Percentiles rank a stretch among this genome's conserved stretches.
phyloP scores from a whole-genome alignment of 768 basidiomycete species.

The Amanita rubescens region DNA sequence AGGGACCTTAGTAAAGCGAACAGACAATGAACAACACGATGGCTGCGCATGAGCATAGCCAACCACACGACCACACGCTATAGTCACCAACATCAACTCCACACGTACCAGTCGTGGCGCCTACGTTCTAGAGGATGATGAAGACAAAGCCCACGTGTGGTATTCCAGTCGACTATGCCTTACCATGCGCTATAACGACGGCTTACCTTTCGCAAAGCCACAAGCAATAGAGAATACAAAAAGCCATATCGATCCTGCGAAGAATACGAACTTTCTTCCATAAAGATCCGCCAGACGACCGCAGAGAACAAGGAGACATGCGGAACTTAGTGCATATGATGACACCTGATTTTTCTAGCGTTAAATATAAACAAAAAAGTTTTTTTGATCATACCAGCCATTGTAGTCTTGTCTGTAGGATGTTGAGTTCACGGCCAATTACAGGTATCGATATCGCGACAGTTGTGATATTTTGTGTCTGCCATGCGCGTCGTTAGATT shows the following conservation, averaged over 20 bases:
- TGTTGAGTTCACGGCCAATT: constrained; percentile 41
- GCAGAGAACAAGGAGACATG: constrained; percentile 68
- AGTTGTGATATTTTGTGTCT: constrained; percentile 39
- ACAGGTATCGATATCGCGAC: constrained; percentile 45
- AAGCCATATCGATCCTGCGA: constrained; percentile 49
- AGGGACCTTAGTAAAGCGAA: too few relatives aligned
- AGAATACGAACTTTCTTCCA: constrained; percentile 64
- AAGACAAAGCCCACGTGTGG: too few relatives aligned
- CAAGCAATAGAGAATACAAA: constrained; percentile 54
- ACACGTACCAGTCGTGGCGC: too few relatives aligned
- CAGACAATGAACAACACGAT: too few relatives aligned
- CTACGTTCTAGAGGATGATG: too few relatives aligned
- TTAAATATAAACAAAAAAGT: constrained; percentile 9
- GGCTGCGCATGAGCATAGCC: too few relatives aligned
- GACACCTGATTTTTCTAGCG: constrained; percentile 21
- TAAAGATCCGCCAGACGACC: constrained; percentile 78
- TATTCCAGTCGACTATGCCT: too few relatives aligned
- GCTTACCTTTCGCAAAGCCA: constrained; percentile 50
- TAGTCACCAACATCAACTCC: too few relatives aligned
- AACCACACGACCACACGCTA: too few relatives aligned
- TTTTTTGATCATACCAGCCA: constrained; percentile 36
- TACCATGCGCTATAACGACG: too few relatives aligned
- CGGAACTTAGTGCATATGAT: constrained; percentile 63
- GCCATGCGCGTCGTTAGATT: neutral
- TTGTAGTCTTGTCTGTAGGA: constrained; percentile 47